Evolutionary conservation across 164 flowering plant genomes (phyloP).

Genomic region (Stephania japonica): DNA sequence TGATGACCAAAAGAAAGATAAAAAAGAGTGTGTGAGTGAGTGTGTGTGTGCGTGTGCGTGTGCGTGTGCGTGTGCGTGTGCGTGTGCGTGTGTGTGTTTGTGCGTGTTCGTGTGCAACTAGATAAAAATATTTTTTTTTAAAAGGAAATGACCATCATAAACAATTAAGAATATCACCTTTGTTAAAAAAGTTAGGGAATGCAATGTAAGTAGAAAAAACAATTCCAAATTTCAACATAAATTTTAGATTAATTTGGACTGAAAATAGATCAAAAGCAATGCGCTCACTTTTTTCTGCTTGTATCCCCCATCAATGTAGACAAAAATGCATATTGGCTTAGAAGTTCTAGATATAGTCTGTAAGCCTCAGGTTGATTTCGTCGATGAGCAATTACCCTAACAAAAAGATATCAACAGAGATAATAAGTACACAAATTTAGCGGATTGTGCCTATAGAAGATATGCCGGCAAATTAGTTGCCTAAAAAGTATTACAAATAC

Average conservation of each 20-base stretch:
- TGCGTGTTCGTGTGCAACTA: no score
- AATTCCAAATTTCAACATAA: no score
- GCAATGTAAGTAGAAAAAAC: no score
- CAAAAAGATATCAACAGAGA: not conserved
- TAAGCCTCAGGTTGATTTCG: constrained; percentile 55
- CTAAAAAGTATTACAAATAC: not conserved
- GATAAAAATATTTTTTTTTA: no score
- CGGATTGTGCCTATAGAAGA: not conserved
- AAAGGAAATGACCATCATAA: no score
- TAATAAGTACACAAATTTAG: not conserved
- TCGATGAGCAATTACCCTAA: constrained; percentile 45
- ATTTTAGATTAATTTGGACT: not conserved
- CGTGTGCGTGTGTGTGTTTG: no score
- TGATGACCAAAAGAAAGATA: no score
- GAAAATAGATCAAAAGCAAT: not conserved
- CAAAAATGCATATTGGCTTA: constrained; percentile 34
- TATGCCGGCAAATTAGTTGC: not conserved
- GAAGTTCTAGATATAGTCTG: constrained; percentile 55
- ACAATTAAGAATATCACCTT: no score
- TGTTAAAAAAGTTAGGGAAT: no score
- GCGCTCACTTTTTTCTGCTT: constrained; percentile 33
- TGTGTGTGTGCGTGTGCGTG: no score
- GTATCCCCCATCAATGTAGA: constrained; percentile 19
- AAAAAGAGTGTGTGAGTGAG: no score
- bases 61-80: no score